Percentiles rank a stretch among this genome's conserved stretches.
These are phyloP conservation scores for Leccinellum luteum DNA, from an alignment of 768 basidiomycete species.

Conservation along the genomic window DNA sequence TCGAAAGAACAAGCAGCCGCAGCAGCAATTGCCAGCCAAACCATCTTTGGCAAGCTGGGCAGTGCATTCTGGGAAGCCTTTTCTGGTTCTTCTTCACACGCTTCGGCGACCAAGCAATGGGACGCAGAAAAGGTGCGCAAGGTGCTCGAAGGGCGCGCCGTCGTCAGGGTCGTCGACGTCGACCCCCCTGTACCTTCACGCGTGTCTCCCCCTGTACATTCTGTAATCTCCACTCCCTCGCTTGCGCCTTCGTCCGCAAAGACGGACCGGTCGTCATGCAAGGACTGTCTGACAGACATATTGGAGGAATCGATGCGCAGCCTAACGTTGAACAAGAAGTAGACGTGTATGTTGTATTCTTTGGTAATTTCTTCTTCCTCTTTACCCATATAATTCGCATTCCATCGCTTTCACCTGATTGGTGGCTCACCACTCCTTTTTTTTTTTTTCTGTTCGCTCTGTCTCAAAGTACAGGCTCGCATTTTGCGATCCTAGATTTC, in stretches of 20 bases:
- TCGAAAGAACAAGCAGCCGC: slow-evolving; percentile 32
- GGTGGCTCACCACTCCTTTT: slow-evolving; percentile 15
- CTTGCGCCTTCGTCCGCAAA: slow-evolving; percentile 9
- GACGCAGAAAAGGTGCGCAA: slow-evolving; percentile 80
- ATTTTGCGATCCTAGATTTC: slow-evolving; percentile 6
- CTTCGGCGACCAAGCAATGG: slow-evolving; percentile 36
- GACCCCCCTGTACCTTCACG: slow-evolving; percentile 35
- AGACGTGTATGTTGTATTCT: neutral
- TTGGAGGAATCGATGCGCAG: slow-evolving; percentile 71
- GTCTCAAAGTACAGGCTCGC: slow-evolving; percentile 2
- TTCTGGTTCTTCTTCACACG: slow-evolving; percentile 41
- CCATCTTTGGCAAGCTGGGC: slow-evolving; percentile 66
- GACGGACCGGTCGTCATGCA: slow-evolving; percentile 20
- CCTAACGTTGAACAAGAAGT: slow-evolving; percentile 58
- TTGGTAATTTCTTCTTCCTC: neutral
- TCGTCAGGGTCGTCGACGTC: slow-evolving; percentile 75
- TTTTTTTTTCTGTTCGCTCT: neutral
- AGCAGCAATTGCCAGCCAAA: slow-evolving; percentile 78
- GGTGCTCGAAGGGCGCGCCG: slow-evolving; percentile 81
- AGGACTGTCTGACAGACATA: slow-evolving; percentile 36
- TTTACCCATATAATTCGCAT: slow-evolving; percentile 14
- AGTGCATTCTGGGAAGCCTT: slow-evolving; percentile 90
- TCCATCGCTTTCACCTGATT: neutral
- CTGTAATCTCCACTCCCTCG: neutral
- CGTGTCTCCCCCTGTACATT: neutral